A percentile compares a stretch with the other conserved stretches of the same genome.
Conservation (phyloP, 1,139 yeast genomes). For the Saccharomyces hybrid region DNA sequence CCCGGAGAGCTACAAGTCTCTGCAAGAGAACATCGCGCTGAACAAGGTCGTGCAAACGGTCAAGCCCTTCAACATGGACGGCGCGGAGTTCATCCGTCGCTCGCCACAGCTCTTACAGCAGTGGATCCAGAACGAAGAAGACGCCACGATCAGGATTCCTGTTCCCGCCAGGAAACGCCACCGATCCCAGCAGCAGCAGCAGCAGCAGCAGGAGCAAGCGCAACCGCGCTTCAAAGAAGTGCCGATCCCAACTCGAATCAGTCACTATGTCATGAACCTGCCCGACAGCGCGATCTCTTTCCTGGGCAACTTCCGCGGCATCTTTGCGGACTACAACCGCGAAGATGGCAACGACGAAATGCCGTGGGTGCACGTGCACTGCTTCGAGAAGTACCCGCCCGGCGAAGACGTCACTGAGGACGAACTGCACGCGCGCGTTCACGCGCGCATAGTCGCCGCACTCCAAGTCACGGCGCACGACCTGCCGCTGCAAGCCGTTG, state of each 20-base stretch:
- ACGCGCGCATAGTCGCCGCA: slow-evolving; percentile 47
- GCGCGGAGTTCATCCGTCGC: slow-evolving; percentile 63
- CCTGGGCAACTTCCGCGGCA: slow-evolving; percentile 65
- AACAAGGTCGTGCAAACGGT: slow-evolving; percentile 63
- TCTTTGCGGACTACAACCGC: slow-evolving; percentile 42
- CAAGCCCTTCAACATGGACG: slow-evolving; percentile 65
- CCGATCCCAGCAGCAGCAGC: slow-evolving; percentile 20
- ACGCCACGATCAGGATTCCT: slow-evolving; percentile 19
- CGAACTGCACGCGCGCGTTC: slow-evolving; percentile 57
- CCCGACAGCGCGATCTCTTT: slow-evolving; percentile 93
- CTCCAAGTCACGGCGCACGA: slow-evolving; percentile 40
- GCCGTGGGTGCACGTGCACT: slow-evolving; percentile 81
- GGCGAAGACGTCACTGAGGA: slow-evolving; percentile 62
- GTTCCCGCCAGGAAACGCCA: slow-evolving; percentile 26
- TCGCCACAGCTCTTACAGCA: slow-evolving; percentile 46
- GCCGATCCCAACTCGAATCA: slow-evolving; percentile 51
- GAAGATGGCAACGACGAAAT: slow-evolving; percentile 36
- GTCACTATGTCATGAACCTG: slow-evolving; percentile 87
- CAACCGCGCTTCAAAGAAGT: slow-evolving; percentile 22
- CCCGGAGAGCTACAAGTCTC: slow-evolving; percentile 71
- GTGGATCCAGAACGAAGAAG: slow-evolving; percentile 22
- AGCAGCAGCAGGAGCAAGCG: slow-evolving; percentile 16
- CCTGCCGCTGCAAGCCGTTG: slow-evolving; percentile 39
- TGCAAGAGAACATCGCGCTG: slow-evolving; percentile 52
- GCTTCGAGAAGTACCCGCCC: slow-evolving; percentile 79